These are phyloP conservation scores for Aristolochia californica DNA, from an alignment of 164 flowering plant species.

Conservation along the genomic window DNA sequence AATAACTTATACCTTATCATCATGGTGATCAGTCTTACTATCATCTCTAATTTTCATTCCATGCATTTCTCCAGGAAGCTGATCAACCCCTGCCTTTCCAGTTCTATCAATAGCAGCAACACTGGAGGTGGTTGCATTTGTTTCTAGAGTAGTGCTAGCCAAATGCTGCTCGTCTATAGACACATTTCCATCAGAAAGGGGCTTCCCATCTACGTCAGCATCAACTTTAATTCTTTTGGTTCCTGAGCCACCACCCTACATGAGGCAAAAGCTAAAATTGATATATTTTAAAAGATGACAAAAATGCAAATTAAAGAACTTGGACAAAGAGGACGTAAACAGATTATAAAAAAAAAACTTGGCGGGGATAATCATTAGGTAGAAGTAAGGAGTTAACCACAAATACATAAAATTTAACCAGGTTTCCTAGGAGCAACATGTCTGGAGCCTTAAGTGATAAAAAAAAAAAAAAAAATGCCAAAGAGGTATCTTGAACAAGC, in stretches of 20 bases:
- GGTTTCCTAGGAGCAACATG: no score
- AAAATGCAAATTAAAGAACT: no score
- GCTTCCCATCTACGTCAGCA: slow-evolving; percentile 10
- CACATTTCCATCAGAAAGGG: slow-evolving; percentile 20
- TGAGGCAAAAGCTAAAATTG: not conserved
- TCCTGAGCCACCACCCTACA: slow-evolving; percentile 68
- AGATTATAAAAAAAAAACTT: no score
- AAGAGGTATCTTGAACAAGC: no score
- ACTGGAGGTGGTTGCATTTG: slow-evolving; percentile 40
- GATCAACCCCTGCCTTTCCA: slow-evolving; percentile 38
- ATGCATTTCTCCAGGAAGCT: slow-evolving; percentile 64
- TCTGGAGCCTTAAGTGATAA: no score
- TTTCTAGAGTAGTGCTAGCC: slow-evolving; percentile 41
- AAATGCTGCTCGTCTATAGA: slow-evolving; percentile 23
- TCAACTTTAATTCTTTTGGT: slow-evolving; percentile 16
- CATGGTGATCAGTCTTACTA: slow-evolving; percentile 25
- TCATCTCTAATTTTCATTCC: slow-evolving; percentile 72
- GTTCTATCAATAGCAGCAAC: slow-evolving; percentile 17
- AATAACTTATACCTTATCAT: slow-evolving; percentile 59
- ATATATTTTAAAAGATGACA: no score
- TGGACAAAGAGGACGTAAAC: no score
- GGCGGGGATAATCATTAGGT: no score
- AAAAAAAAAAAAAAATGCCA: no score
- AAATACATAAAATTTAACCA: no score
- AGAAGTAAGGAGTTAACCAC: no score